These are phyloP conservation scores for Sungouiella blattae DNA, from an alignment of 805 yeast genomes.

Conservation along the genomic window DNA sequence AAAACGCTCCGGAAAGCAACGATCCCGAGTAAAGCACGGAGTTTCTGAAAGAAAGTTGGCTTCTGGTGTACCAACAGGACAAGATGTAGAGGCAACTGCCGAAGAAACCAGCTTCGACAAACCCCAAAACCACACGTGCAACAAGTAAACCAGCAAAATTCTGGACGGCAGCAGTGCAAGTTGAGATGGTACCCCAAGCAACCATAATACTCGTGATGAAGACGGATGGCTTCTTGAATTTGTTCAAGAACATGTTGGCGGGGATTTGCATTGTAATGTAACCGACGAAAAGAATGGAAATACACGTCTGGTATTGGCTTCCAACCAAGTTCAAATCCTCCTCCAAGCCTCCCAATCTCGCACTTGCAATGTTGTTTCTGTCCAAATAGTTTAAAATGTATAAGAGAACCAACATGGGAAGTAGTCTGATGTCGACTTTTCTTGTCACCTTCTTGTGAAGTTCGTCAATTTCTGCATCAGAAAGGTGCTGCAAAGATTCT, in stretches of 20 bases:
- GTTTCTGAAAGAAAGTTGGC: conserved; percentile 47
- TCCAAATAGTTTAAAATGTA: conserved; percentile 53
- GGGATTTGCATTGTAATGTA: conserved; percentile 49
- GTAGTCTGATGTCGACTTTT: conserved; percentile 46
- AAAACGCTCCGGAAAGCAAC: conserved; percentile 49
- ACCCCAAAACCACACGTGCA: conserved; percentile 46
- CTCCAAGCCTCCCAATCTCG: conserved; percentile 48
- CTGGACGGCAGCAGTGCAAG: conserved; percentile 47
- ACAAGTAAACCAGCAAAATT: conserved; percentile 43
- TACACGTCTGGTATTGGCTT: conserved; percentile 45
- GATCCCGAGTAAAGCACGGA: conserved; percentile 51
- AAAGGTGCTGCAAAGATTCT: conserved; percentile 26
- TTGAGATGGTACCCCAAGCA: conserved; percentile 46
- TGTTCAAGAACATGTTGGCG: conserved; percentile 44
- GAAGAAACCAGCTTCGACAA: conserved; percentile 46
- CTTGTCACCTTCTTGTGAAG: conserved; percentile 43
- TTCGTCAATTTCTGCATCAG: conserved; percentile 41
- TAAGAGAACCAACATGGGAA: conserved; percentile 48
- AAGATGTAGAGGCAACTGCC: conserved; percentile 47
- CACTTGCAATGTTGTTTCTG: conserved; percentile 52
- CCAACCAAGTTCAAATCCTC: conserved; percentile 41
- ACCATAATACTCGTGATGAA: conserved; percentile 50
- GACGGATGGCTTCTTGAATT: conserved; percentile 47
- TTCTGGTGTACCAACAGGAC: conserved; percentile 54
- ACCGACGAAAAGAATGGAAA: conserved; percentile 50